phyloP scores from a whole-genome alignment of 768 basidiomycete genomes.

The Lactarius tabidus region DNA sequence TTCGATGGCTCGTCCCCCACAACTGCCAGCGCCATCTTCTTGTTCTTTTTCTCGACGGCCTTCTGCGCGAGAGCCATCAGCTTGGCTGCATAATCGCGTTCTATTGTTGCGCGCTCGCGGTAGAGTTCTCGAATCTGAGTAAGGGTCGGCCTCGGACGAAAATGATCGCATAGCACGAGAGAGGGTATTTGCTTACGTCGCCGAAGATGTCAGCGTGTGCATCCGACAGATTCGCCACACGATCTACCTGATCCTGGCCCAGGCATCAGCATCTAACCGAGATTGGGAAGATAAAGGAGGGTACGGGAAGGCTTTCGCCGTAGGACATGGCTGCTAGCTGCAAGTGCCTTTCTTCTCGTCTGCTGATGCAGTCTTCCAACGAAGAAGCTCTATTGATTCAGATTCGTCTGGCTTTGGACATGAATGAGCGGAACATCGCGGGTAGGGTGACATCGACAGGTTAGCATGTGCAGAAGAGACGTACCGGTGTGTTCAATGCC shows the following conservation, averaged over 20 bases:
- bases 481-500: neutral
- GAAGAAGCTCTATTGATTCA: neutral
- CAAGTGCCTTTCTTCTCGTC: constrained; percentile 2
- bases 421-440: constrained; percentile 15
- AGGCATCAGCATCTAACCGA: neutral
- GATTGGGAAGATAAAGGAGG: constrained; percentile 4
- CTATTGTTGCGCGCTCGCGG: constrained; percentile 58
- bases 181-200: constrained; percentile 13
- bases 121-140: constrained; percentile 69
- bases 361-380: constrained; percentile 5
- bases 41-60: constrained; percentile 66
- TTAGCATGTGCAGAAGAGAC: constrained; percentile 2
- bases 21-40: constrained; percentile 49
- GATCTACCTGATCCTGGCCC: constrained; percentile 24
- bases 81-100: constrained; percentile 76
- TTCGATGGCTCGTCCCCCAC: constrained; percentile 69
- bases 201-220: constrained; percentile 21
- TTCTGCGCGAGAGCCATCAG: constrained; percentile 63
- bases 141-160: constrained; percentile 1
- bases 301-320: constrained; percentile 27
- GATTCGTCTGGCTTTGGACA: neutral
- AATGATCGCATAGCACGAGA: constrained; percentile 1
- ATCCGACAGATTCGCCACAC: constrained; percentile 27
- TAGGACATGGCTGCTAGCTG: constrained; percentile 19
- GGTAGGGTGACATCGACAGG: neutral